These are phyloP conservation scores for Tribonema minus DNA, from an alignment of 108 stramenopile genomes.

Conservation along the genomic window DNA sequence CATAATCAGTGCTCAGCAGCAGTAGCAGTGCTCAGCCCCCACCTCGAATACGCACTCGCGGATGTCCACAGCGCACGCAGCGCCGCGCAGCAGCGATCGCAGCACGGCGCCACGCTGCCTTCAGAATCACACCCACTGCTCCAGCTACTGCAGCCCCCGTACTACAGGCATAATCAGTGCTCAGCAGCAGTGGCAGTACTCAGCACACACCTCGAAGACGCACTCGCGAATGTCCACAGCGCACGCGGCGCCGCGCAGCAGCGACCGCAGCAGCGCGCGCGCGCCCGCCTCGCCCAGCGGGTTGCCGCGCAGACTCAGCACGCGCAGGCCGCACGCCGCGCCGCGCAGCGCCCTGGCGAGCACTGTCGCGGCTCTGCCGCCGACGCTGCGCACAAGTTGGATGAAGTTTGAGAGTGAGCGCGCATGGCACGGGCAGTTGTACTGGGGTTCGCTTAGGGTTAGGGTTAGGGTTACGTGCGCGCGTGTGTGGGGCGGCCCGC, in stretches of 20 bases:
- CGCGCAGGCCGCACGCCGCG: neutral
- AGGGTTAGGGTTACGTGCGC: too few species aligned
- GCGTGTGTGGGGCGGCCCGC: too few species aligned
- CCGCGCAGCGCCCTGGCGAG: neutral
- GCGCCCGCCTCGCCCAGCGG: slow-evolving; percentile 18
- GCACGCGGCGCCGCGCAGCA: neutral
- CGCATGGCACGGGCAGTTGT: too few species aligned
- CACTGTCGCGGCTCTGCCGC: neutral
- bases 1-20: too few species aligned
- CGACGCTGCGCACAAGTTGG: slow-evolving; percentile 2
- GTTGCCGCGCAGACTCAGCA: slow-evolving; percentile 25
- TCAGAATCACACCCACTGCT: slow-evolving; percentile 2
- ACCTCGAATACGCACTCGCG: neutral
- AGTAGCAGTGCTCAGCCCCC: too few species aligned
- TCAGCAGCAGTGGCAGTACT: too few species aligned
- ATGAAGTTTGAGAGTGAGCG: too few species aligned
- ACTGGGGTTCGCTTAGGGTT: too few species aligned
- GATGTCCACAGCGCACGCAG: neutral
- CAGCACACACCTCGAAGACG: neutral
- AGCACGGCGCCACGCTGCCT: slow-evolving; percentile 17
- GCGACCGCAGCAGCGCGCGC: slow-evolving; percentile 5
- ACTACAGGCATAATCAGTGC: too few species aligned
- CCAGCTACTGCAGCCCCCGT: slow-evolving; percentile 10
- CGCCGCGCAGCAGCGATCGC: neutral
- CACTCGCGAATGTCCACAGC: neutral